Evolutionary conservation across 2,329 filamentous ascomycete species (phyloP).

Genomic region (Bipolaris victoriae): DNA sequence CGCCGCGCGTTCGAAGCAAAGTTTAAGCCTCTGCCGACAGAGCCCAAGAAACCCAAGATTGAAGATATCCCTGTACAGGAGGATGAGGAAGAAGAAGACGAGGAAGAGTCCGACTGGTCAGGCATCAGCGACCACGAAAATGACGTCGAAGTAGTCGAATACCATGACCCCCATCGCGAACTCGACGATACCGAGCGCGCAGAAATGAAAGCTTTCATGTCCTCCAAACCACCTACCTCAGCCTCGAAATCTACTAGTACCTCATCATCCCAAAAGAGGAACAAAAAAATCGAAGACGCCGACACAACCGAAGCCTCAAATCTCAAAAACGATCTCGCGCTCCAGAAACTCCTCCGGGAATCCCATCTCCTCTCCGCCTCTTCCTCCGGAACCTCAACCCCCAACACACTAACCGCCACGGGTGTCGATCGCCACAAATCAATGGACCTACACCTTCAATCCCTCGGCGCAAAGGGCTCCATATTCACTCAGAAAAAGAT

Average conservation of each 20-base stretch:
- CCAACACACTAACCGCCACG: conserved; percentile 49
- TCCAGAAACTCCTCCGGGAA: conserved; percentile 88
- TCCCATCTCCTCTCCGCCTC: conserved; percentile 78
- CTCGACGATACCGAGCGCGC: conserved; percentile 53
- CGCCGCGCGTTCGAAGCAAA: conserved; percentile 85
- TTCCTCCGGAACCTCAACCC: conserved; percentile 51
- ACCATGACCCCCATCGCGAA: conserved; percentile 32
- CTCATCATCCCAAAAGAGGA: conserved; percentile 10
- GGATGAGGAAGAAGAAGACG: conserved; percentile 37
- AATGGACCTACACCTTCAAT: conserved; percentile 80
- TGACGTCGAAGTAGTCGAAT: conserved; percentile 54
- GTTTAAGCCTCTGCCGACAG: conserved; percentile 72
- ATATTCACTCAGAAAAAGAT: conserved; percentile 82
- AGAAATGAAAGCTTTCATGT: conserved; percentile 80
- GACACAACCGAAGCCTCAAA: conserved; percentile 67
- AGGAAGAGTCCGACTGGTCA: conserved; percentile 63
- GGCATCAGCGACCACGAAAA: conserved; percentile 59
- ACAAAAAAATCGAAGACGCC: conserved; percentile 39
- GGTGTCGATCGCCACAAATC: conserved; percentile 82
- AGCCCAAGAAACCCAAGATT: conserved; percentile 38
- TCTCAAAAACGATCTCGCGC: conserved; percentile 87
- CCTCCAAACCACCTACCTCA: conserved; percentile 58
- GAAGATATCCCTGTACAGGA: conserved; percentile 38
- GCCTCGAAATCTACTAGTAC: conserved; percentile 25
- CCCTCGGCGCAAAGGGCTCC: conserved; percentile 77